Conservation (phyloP, 805 yeast species). For the Yamadazyma kitorensis region DNA sequence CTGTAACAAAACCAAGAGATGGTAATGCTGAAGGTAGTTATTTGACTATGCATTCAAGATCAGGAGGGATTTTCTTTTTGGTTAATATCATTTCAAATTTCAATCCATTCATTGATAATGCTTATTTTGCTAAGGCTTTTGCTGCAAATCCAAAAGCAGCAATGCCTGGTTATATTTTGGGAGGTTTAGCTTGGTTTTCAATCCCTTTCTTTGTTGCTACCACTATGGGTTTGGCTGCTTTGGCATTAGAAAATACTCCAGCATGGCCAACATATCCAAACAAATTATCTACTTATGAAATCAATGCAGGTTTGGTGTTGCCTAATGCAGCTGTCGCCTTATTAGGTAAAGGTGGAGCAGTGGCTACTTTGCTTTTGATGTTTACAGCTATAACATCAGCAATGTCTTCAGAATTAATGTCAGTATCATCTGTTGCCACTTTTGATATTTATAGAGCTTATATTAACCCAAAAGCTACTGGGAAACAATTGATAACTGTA, state of each 20-base stretch:
- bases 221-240: constrained; percentile 82
- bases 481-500: constrained; percentile 64
- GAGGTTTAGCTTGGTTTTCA: constrained; percentile 90
- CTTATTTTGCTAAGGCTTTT: constrained; percentile 87
- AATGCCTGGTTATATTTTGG: constrained; percentile 81
- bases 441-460: constrained; percentile 84
- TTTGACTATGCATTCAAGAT: constrained; percentile 79
- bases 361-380: constrained; percentile 70
- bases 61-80: constrained; percentile 87
- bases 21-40: constrained; percentile 88
- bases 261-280: constrained; percentile 79
- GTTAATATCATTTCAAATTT: constrained; percentile 85
- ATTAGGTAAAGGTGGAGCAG: constrained; percentile 87
- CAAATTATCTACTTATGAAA: constrained; percentile 62
- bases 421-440: constrained; percentile 81
- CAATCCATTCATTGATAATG: constrained; percentile 82
- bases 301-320: constrained; percentile 75
- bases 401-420: constrained; percentile 85
- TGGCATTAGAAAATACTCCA: constrained; percentile 67
- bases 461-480: constrained; percentile 73
- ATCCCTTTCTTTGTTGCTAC: constrained; percentile 82
- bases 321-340: constrained; percentile 81
- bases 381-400: constrained; percentile 95
- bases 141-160: constrained; percentile 83
- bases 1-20: constrained; percentile 56